A percentile compares a stretch with the other conserved stretches of the same genome.
Evolutionary conservation across 2,329 filamentous ascomycete species (phyloP).

Genomic region (Exophiala oligosperma): DNA sequence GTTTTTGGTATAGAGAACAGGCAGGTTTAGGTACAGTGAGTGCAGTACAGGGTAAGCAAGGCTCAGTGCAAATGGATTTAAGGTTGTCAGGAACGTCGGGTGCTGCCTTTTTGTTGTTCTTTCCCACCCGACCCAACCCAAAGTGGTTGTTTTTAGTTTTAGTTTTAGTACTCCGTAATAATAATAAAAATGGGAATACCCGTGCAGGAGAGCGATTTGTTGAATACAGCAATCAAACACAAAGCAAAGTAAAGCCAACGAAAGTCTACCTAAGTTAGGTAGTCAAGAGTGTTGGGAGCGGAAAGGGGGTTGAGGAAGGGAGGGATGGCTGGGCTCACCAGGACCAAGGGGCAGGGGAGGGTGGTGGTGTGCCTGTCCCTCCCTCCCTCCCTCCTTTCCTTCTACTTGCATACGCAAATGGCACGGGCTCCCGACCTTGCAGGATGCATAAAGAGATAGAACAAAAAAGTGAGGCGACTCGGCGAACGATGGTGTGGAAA

Average conservation of each 20-base stretch:
- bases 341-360: too few species aligned
- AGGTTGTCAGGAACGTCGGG: background rate
- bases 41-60: too few species aligned
- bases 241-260: background rate
- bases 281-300: background rate
- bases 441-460: constrained; percentile 4
- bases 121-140: too few species aligned
- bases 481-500: background rate
- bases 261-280: background rate
- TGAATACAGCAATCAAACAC: background rate
- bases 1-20: too few species aligned
- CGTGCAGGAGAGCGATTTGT: background rate
- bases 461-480: constrained; percentile 19
- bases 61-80: too few species aligned
- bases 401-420: background rate
- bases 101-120: background rate
- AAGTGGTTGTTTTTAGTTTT: too few species aligned
- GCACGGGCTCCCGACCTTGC: constrained; percentile 5
- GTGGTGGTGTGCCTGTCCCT: too few species aligned
- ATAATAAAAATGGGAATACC: background rate
- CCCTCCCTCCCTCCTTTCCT: too few species aligned
- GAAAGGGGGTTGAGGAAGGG: background rate
- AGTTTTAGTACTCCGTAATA: too few species aligned
- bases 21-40: too few species aligned
- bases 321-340: too few species aligned